phyloP scores from a whole-genome alignment of 108 stramenopile genomes.

The Discostella stelligeroides region DNA sequence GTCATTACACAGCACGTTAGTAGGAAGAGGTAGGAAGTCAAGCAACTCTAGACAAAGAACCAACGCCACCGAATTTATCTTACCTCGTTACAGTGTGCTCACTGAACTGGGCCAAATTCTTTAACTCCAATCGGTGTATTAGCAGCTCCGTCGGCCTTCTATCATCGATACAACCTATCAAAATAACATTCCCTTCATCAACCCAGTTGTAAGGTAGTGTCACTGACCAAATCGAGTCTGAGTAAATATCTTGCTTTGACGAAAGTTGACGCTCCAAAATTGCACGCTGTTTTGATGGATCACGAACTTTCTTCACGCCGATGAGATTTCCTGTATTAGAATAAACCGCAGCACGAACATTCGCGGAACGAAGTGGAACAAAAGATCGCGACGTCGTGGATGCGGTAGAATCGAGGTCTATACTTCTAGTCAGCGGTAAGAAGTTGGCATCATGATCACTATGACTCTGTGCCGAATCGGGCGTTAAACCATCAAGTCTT shows the following conservation, averaged over 20 bases:
- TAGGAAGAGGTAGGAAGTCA: no score
- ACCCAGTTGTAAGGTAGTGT: constrained; percentile 25
- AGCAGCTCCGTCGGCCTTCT: constrained; percentile 8
- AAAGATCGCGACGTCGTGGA: constrained; percentile 4
- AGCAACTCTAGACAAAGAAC: no score
- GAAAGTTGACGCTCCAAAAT: constrained; percentile 18
- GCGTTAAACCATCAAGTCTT: constrained; percentile 7
- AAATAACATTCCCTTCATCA: constrained; percentile 14
- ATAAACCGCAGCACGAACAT: constrained; percentile 24
- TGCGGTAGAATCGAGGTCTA: background rate
- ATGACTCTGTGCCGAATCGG: background rate
- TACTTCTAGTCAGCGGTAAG: background rate
- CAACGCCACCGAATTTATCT: no score
- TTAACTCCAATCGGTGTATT: constrained; percentile 13
- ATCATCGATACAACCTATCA: constrained; percentile 17
- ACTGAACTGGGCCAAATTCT: constrained; percentile 11
- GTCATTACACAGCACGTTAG: no score
- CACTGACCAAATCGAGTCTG: constrained; percentile 10
- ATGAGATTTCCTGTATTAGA: constrained; percentile 10
- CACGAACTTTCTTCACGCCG: constrained; percentile 17
- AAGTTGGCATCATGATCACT: background rate
- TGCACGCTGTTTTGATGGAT: constrained; percentile 10
- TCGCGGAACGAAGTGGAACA: constrained; percentile 3
- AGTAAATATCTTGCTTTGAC: background rate
- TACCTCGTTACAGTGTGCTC: constrained; percentile 28